Conservation (phyloP, 805 yeast species). For the Zygosaccharomyces lentus region DNA sequence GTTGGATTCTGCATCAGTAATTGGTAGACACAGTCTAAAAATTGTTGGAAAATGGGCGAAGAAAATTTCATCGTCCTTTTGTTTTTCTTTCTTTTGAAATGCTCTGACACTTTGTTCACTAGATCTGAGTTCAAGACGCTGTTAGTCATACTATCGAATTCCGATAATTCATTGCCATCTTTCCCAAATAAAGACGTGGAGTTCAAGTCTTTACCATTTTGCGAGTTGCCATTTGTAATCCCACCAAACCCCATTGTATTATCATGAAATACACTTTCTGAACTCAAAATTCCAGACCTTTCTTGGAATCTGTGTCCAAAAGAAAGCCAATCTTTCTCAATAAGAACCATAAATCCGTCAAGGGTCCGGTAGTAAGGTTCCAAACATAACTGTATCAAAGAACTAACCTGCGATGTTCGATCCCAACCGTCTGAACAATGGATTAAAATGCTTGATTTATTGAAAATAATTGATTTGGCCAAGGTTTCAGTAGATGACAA, state of each 20-base stretch:
- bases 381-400: conserved; percentile 77
- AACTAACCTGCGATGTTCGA: conserved; percentile 83
- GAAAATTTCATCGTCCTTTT: conserved; percentile 44
- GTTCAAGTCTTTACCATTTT: conserved; percentile 13
- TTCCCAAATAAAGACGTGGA: conserved; percentile 19
- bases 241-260: conserved; percentile 23
- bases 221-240: conserved; percentile 9
- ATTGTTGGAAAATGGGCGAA: conserved; percentile 95
- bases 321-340: conserved; percentile 94
- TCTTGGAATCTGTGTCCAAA: conserved; percentile 90
- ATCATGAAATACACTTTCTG: conserved; percentile 47
- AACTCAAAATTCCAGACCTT: conserved; percentile 69
- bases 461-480: conserved; percentile 74
- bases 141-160: conserved; percentile 8
- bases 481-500: conserved; percentile 73
- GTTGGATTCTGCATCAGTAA: conserved; percentile 63
- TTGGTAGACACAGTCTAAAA: conserved; percentile 85
- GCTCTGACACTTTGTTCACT: conserved; percentile 47
- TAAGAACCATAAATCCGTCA: conserved; percentile 77
- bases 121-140: conserved; percentile 39
- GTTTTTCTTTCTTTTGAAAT: conserved; percentile 43
- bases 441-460: conserved; percentile 74
- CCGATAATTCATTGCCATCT: conserved; percentile 15
- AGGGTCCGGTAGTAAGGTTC: conserved; percentile 88
- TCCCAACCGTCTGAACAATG: conserved; percentile 99